These are phyloP conservation scores for Brassica carinata DNA, from an alignment of 345 rosid species.

Conservation along the genomic window DNA sequence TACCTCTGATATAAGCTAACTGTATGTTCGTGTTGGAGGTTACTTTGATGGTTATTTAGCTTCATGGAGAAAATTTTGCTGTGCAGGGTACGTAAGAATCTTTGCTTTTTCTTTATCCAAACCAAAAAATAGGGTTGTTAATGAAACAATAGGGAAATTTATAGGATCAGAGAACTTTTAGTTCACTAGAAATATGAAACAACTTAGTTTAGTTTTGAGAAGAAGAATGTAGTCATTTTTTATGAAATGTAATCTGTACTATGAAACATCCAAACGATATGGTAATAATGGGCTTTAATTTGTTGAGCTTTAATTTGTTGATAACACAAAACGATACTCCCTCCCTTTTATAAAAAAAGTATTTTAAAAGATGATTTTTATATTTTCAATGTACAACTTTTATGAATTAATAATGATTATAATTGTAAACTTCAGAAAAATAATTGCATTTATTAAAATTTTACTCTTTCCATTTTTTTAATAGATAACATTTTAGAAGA, in stretches of 20 bases:
- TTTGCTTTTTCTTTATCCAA: slow-evolving; percentile 28
- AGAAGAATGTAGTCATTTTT: not conserved
- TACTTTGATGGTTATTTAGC: slow-evolving; percentile 38
- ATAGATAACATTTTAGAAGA: too few relatives aligned
- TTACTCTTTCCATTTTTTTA: too few relatives aligned
- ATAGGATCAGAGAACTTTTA: not conserved
- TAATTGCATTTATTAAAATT: too few relatives aligned
- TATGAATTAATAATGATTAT: too few relatives aligned
- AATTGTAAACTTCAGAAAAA: too few relatives aligned
- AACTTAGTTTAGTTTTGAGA: not conserved
- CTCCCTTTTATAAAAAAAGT: too few relatives aligned
- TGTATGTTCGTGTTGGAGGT: slow-evolving; percentile 46
- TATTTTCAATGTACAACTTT: too few relatives aligned
- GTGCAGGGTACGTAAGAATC: slow-evolving; percentile 40
- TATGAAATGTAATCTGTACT: not conserved
- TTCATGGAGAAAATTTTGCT: slow-evolving; percentile 31
- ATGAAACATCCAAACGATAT: not conserved
- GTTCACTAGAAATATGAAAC: not conserved
- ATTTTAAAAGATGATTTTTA: too few relatives aligned
- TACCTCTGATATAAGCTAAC: slow-evolving; percentile 44
- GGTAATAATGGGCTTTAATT: not conserved
- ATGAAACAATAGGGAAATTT: not conserved
- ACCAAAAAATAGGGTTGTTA: slow-evolving; percentile 17
- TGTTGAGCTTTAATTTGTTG: too few relatives aligned
- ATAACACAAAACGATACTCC: too few relatives aligned